Conservation (phyloP, 2,329 filamentous ascomycete genomes). For the Grosmannia penicillata region DNA sequence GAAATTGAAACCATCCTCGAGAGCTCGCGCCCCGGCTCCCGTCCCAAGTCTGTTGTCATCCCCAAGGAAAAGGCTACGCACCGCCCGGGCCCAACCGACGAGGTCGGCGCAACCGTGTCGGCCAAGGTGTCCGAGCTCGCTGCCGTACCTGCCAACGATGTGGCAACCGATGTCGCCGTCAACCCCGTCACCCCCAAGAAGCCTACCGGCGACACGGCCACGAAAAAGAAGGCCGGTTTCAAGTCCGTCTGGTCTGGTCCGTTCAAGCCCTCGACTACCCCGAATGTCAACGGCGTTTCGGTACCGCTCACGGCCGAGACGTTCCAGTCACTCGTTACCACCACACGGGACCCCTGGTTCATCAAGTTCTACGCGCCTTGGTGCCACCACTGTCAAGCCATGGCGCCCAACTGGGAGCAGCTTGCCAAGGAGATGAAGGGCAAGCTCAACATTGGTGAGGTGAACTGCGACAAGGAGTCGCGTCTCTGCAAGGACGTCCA, state of each 20-base stretch:
- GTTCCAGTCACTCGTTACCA: conserved; percentile 76
- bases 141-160: neutral
- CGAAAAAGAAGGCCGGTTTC: conserved; percentile 11
- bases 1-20: conserved; percentile 68
- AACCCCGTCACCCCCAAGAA: conserved; percentile 8
- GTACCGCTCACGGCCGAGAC: conserved; percentile 65
- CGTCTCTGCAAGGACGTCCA: conserved; percentile 85
- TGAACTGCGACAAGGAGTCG: conserved; percentile 80
- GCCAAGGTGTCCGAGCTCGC: neutral
- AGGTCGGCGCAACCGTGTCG: conserved; percentile 5
- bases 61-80: conserved; percentile 54
- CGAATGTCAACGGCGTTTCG: conserved; percentile 65
- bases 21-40: conserved; percentile 62
- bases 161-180: neutral
- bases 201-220: conserved; percentile 7
- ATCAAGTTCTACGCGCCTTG: conserved; percentile 98
- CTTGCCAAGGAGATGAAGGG: conserved; percentile 85
- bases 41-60: conserved; percentile 51
- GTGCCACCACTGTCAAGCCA: conserved; percentile 89
- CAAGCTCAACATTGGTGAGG: conserved; percentile 81
- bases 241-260: conserved; percentile 20
- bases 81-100: conserved; percentile 19
- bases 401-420: conserved; percentile 81
- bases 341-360: conserved; percentile 87
- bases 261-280: conserved; percentile 35